phyloP scores from a whole-genome alignment of 2,329 filamentous ascomycete species.

The Paecilomyces formosus region DNA sequence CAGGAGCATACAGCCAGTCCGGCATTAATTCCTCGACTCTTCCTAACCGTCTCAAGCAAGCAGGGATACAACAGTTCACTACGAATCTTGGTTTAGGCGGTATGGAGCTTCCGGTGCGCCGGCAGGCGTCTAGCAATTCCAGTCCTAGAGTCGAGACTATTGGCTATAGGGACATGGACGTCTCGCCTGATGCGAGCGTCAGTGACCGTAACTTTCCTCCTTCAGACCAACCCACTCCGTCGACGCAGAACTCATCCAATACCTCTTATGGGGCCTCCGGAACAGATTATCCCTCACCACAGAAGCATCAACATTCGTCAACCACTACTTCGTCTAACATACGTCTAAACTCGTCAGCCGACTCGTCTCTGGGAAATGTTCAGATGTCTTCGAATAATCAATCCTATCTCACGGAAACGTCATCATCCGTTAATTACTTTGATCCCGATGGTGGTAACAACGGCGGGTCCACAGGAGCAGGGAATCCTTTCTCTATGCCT shows the following conservation, averaged over 20 bases:
- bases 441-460: conserved; percentile 7
- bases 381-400: conserved; percentile 9
- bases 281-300: conserved; percentile 19
- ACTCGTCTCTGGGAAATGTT: conserved; percentile 7
- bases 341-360: conserved; percentile 8
- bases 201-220: conserved; percentile 22
- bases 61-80: conserved; percentile 1
- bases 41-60: conserved; percentile 17
- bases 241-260: conserved; percentile 29
- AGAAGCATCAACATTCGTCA: conserved; percentile 10
- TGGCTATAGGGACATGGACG: conserved; percentile 21
- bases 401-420: conserved; percentile 9
- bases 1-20: conserved; percentile 3
- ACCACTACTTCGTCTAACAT: conserved; percentile 4
- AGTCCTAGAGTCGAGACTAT: conserved; percentile 3
- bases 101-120: background rate
- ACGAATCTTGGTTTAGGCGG: background rate
- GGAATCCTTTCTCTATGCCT: conserved; percentile 17
- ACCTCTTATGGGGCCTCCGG: conserved; percentile 24
- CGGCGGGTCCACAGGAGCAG: conserved; percentile 11
- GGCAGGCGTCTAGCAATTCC: background rate
- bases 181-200: conserved; percentile 20
- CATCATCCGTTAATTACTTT: conserved; percentile 10
- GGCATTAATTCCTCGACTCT: conserved; percentile 8
- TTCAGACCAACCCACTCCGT: conserved; percentile 29